A percentile compares a stretch with the other conserved stretches of the same genome.
phyloP scores from a whole-genome alignment of 495 filamentous ascomycete genomes.

The Aspergillus diversus region DNA sequence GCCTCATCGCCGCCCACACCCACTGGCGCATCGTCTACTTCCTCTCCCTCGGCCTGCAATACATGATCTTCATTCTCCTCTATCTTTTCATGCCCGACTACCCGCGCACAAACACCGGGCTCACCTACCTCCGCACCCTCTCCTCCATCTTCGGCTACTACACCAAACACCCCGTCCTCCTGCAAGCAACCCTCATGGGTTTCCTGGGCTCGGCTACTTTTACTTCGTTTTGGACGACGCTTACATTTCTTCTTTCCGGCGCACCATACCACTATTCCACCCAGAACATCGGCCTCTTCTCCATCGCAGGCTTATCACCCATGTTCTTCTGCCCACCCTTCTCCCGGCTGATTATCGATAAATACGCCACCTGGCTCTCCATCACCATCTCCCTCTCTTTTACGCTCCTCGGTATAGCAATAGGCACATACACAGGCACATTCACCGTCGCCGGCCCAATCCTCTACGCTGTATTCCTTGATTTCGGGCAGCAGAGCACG shows the following conservation, averaged over 20 bases:
- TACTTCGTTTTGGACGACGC: conserved; percentile 80
- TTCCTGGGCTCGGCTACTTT: conserved; percentile 61
- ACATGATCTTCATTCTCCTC: conserved; percentile 64
- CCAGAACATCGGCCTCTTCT: conserved; percentile 74
- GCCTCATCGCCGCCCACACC: conserved; percentile 70
- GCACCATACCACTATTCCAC: conserved; percentile 70
- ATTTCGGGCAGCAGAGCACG: conserved; percentile 73
- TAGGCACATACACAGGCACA: conserved; percentile 71
- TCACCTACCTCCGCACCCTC: conserved; percentile 66
- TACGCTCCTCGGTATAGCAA: conserved; percentile 61
- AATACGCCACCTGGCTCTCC: conserved; percentile 65
- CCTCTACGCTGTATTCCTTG: conserved; percentile 71
- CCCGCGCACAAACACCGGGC: conserved; percentile 66
- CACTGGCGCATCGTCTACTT: conserved; percentile 81
- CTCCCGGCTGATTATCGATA: conserved; percentile 71
- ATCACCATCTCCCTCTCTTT: conserved; percentile 64
- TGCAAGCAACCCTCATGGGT: conserved; percentile 65
- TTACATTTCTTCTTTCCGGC: conserved; percentile 75
- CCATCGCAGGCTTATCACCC: conserved; percentile 71
- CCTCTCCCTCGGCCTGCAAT: conserved; percentile 75
- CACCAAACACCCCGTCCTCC: conserved; percentile 64
- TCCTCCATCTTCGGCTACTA: conserved; percentile 64
- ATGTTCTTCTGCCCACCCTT: conserved; percentile 70
- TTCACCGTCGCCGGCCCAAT: conserved; percentile 74
- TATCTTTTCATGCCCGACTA: conserved; percentile 83